These are phyloP conservation scores for Eucalyptus fibrosa DNA, from an alignment of 345 rosid genomes.

Conservation along the genomic window DNA sequence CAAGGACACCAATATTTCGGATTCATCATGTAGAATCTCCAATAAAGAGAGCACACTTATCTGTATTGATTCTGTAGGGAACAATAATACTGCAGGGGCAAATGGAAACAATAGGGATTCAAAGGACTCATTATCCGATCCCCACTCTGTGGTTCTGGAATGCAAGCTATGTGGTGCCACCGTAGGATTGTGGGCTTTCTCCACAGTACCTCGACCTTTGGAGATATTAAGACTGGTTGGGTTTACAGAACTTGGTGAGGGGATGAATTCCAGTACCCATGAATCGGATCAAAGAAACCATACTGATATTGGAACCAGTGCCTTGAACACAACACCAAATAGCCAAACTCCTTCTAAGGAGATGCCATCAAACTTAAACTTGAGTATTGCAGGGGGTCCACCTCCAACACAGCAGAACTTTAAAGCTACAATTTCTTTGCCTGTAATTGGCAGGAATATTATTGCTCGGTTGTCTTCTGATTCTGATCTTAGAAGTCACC, in stretches of 20 bases:
- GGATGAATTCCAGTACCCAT: conserved; percentile 8
- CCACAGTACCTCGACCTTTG: conserved; percentile 46
- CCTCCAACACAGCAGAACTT: conserved; percentile 79
- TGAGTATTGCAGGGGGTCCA: conserved; percentile 93
- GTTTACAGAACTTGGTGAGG: conserved; percentile 25
- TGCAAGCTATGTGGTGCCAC: conserved; percentile 93
- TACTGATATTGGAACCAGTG: not conserved
- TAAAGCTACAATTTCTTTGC: conserved; percentile 76
- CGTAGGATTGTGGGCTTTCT: conserved; percentile 89
- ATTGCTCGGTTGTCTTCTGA: conserved; percentile 63
- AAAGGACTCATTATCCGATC: conserved; percentile 38
- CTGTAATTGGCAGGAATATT: conserved; percentile 64
- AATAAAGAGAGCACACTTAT: not conserved
- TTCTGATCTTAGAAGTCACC: conserved; percentile 32
- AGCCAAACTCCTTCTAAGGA: conserved; percentile 1
- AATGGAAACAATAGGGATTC: conserved; percentile 7
- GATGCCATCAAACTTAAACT: conserved; percentile 28
- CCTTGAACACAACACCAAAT: conserved; percentile 2
- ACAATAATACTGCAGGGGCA: not conserved
- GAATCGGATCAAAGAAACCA: conserved; percentile 9
- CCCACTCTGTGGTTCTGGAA: conserved; percentile 70
- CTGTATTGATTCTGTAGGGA: not conserved
- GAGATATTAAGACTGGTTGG: conserved; percentile 72
- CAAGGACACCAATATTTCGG: not conserved
- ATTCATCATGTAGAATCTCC: not conserved